Evolutionary conservation across 495 filamentous ascomycete genomes (phyloP), one percentile per base, ranked within the genome.

Genomic region (Corynascus novoguineensis): DNA sequence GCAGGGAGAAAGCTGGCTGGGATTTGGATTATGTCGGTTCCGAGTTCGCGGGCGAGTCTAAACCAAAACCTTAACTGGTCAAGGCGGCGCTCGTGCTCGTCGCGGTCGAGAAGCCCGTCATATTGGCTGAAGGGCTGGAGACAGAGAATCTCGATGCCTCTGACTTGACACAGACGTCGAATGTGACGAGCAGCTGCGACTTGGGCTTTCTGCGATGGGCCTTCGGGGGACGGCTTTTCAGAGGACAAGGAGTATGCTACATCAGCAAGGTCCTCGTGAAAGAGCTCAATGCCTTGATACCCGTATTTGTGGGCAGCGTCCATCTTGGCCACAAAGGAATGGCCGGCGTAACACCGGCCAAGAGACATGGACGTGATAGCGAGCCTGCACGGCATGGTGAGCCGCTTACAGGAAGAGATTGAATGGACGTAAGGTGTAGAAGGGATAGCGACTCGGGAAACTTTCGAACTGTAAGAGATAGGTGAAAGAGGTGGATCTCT

Each of bases 81-180:
- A 21, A 90, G 70, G 10, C 82, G 73, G 27, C 70, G 59, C n/a
- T 69, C 69, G 60, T 87, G 84, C 50, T 82, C 76, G 7, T 69
- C 58, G 11, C 85, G 80, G 73, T 90, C 85, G 11, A 84, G 42
- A 1, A 91, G 77, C 3, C 88, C 88, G 62, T 90, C 87, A 72
- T 88, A 90, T 71, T 89, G 83, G 71, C 80, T 79, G 70, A 92
- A 90, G 11, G 88, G 88, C 67, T 92, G 87, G 3, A 92, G 76
- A 55, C 85, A 85, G 61, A 92, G 73, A 58, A 91, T 83, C 37
- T 69, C 68, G 52, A 92, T 75, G 19, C 69, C 65, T 40, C 84
- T 77, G 1, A 75, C 75, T 41, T 79, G 70, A 68, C 86, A 89
- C 31, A 87, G 72, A 0, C 63, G 58, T 10, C 71, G 71, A 31